Percentiles rank a stretch among this genome's conserved stretches.
Evolutionary conservation across 2,329 filamentous ascomycete genomes (phyloP).

Genomic region (Lomentospora prolificans): DNA sequence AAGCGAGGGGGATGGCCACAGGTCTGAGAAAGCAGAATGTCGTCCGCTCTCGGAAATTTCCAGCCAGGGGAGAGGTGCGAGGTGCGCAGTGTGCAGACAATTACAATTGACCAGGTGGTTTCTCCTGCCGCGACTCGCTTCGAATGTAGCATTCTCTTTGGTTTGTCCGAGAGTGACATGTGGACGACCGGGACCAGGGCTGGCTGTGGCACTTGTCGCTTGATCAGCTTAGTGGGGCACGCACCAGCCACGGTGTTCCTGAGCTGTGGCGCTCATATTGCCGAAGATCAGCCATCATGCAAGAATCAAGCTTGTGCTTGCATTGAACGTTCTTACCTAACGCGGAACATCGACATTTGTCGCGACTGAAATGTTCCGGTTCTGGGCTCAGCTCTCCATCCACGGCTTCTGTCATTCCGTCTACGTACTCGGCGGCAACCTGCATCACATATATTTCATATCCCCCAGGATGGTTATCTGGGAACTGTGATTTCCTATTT

Average conservation of each 20-base stretch:
- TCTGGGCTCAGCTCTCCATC: not conserved
- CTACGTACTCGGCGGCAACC: too few relatives aligned
- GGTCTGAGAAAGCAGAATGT: not conserved
- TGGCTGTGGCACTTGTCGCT: not conserved
- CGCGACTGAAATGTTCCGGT: not conserved
- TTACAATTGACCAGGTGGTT: constrained; percentile 6
- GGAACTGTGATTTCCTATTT: not conserved
- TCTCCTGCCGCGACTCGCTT: constrained; percentile 2
- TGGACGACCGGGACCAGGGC: not conserved
- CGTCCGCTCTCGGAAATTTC: constrained; percentile 3
- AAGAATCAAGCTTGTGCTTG: not conserved
- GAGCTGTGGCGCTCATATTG: not conserved
- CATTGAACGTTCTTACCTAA: not conserved
- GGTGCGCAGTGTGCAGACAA: not conserved
- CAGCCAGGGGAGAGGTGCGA: not conserved
- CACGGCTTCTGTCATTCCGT: too few relatives aligned
- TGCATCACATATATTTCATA: too few relatives aligned
- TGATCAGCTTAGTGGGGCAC: not conserved
- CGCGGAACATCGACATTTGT: not conserved
- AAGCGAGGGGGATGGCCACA: not conserved
- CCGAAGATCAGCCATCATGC: not conserved
- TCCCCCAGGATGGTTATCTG: not conserved
- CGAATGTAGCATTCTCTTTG: not conserved
- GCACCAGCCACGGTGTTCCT: not conserved
- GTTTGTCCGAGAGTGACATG: not conserved